These are phyloP conservation scores for Eleusine coracana DNA, from an alignment of 176 grass and related monocot species.

Conservation along the genomic window DNA sequence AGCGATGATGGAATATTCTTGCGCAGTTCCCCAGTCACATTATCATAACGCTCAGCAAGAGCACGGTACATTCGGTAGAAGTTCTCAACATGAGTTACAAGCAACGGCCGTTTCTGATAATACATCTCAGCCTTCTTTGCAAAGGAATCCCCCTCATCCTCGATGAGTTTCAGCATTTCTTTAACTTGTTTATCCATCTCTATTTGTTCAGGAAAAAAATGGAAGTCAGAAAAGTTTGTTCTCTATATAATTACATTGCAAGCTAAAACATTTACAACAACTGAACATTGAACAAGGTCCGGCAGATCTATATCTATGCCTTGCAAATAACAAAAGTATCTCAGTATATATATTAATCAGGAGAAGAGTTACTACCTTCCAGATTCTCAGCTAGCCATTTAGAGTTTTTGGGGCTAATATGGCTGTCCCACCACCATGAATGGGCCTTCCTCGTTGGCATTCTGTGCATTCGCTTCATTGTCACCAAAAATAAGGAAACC, in stretches of 20 bases:
- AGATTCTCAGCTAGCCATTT: slow-evolving; percentile 95
- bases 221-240: slow-evolving; percentile 15
- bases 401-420: slow-evolving; percentile 86
- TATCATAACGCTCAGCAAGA: slow-evolving; percentile 94
- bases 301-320: neutral
- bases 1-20: slow-evolving; percentile 73
- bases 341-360: neutral
- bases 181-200: slow-evolving; percentile 94
- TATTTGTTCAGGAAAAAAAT: slow-evolving; percentile 43
- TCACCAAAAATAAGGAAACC: slow-evolving; percentile 31
- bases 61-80: slow-evolving; percentile 96
- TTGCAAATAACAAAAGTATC: slow-evolving; percentile 9
- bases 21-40: slow-evolving; percentile 85
- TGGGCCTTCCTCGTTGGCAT: slow-evolving; percentile 77
- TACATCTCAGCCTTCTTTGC: slow-evolving; percentile 97
- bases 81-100: slow-evolving; percentile 81
- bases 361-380: slow-evolving; percentile 53
- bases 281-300: slow-evolving; percentile 7
- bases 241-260: slow-evolving; percentile 22
- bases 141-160: slow-evolving; percentile 94
- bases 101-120: slow-evolving; percentile 67
- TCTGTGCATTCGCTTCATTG: slow-evolving; percentile 76
- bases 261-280: neutral
- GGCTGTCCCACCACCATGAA: slow-evolving; percentile 98
- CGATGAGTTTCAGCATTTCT: slow-evolving; percentile 88